A percentile compares a stretch with the other conserved stretches of the same genome.
phyloP scores from a whole-genome alignment of 1,284 basidiomycete species.

The Sanghuangporus weigelae region DNA sequence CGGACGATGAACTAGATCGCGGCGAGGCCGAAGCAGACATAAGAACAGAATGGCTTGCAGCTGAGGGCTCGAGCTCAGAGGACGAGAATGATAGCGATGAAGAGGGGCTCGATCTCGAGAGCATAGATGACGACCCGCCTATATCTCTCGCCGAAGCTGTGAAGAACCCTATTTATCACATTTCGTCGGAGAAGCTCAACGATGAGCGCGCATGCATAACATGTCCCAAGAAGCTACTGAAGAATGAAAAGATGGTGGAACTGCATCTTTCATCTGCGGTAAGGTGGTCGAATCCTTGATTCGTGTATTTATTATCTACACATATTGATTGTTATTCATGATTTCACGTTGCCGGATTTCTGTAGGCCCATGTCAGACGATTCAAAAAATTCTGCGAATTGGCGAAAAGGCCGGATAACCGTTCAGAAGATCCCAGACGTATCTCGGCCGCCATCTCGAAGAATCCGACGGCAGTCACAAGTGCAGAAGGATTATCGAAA shows the following conservation, averaged over 20 bases:
- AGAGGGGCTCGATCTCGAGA: constrained; percentile 25
- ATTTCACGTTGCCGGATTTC: constrained; percentile 4
- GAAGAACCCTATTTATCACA: constrained; percentile 56
- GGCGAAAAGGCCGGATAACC: constrained; percentile 30
- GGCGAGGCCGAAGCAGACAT: constrained; percentile 27
- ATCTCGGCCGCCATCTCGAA: constrained; percentile 28
- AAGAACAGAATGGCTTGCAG: constrained; percentile 28
- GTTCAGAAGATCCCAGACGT: constrained; percentile 43
- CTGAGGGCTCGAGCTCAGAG: constrained; percentile 24
- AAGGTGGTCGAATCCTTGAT: constrained; percentile 19
- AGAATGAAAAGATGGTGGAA: constrained; percentile 54
- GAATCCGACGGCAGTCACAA: constrained; percentile 25
- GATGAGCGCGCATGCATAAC: constrained; percentile 57
- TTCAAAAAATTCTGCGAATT: constrained; percentile 45
- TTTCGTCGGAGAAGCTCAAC: constrained; percentile 40
- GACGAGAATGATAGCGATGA: constrained; percentile 23
- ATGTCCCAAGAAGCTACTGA: constrained; percentile 73
- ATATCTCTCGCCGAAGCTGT: constrained; percentile 60
- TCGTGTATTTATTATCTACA: not conserved
- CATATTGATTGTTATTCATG: constrained; percentile 1
- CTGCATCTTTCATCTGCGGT: constrained; percentile 64
- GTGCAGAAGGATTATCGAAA: constrained; percentile 36
- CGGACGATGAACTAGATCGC: constrained; percentile 22
- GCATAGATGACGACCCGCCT: constrained; percentile 32
- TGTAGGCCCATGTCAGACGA: constrained; percentile 57